Evolutionary conservation across 2,329 filamentous ascomycete species (phyloP), one percentile per base, ranked within the genome.

Genomic region (Colletotrichum aenigma): DNA sequence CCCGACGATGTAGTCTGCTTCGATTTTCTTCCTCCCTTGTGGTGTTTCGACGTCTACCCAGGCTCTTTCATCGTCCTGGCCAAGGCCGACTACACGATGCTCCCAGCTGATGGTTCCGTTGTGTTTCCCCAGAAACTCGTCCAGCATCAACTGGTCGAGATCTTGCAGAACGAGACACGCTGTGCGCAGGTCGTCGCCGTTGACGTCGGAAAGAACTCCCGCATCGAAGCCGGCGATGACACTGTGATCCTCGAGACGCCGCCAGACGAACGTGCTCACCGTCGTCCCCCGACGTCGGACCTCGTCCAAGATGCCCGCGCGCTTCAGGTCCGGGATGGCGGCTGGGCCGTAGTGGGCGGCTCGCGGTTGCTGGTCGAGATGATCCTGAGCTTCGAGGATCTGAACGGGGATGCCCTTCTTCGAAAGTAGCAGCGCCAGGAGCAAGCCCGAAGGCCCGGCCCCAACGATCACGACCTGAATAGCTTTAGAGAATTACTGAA

Each of bases 311-410:
- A 93, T 87, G 1, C 91, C 91, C 1, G 91, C 91, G n/a, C 89
- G 87, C 55, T 85, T 80, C 65, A 94, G 86, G 74, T 92, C 91
- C 52, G 88, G 89, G 58, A 91, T 88, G 2, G 91, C 91, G 1
- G 91, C 87, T 0, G 89, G 86, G 5, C 89, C 90, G 80, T 93
- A 93, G 81, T 93, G 90, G 4, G 91, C 90, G 16, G 92, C 92
- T 32, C 92, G 90, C 1, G 92, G 92, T 73, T 91, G 90, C 73
- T 88, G 85, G 83, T 92, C 90, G 61, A 93, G 85, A 70, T 88
- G 84, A 30, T 86, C 81, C 3, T 88, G 86, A 4, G 88, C 88
- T 78, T 94, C 92, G 69, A 93, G 84, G 26, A 92, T 85, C 28
- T 87, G 88, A 58, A 90, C 87, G 34, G 86, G 83, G 75, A 92